Evolutionary conservation across 1,284 basidiomycete species (phyloP).

Genomic region (Cryptococcus maquisensis): DNA sequence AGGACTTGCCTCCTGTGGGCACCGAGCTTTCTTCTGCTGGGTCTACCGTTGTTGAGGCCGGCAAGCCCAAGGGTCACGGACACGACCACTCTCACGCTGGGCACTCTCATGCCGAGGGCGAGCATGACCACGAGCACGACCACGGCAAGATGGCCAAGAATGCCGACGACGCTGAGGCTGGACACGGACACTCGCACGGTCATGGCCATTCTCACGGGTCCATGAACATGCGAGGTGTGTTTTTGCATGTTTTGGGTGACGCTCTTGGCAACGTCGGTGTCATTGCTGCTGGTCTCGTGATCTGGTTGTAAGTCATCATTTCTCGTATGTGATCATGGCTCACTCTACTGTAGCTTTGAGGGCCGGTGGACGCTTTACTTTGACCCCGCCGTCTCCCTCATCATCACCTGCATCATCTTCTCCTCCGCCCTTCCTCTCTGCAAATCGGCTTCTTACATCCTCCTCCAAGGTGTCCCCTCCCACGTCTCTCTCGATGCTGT

Average conservation of each 20-base stretch:
- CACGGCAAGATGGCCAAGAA: conserved; percentile 22
- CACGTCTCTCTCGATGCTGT: conserved; percentile 85
- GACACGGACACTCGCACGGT: conserved; percentile 26
- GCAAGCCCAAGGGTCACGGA: not conserved
- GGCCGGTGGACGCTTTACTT: conserved; percentile 70
- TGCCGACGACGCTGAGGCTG: conserved; percentile 21
- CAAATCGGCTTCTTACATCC: conserved; percentile 88
- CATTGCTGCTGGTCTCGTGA: conserved; percentile 87
- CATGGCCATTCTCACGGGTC: conserved; percentile 62
- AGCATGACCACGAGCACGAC: conserved; percentile 22
- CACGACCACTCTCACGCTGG: no score
- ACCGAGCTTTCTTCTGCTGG: not conserved
- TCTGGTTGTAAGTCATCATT: conserved; percentile 62
- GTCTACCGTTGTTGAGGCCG: conserved; percentile 14
- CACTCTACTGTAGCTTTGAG: conserved; percentile 22
- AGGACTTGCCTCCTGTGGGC: conserved; percentile 24
- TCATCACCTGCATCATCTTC: conserved; percentile 97
- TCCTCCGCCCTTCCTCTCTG: conserved; percentile 90
- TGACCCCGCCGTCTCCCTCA: conserved; percentile 87
- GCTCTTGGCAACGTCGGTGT: conserved; percentile 97
- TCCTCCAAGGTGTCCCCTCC: conserved; percentile 92
- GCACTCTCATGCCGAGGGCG: not conserved
- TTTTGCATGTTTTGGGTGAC: conserved; percentile 94
- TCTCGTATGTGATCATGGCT: not conserved
- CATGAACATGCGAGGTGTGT: conserved; percentile 97